These are phyloP conservation scores for Backusella australiensis DNA, from an alignment of 192 early-diverging fungal species.

Conservation along the genomic window DNA sequence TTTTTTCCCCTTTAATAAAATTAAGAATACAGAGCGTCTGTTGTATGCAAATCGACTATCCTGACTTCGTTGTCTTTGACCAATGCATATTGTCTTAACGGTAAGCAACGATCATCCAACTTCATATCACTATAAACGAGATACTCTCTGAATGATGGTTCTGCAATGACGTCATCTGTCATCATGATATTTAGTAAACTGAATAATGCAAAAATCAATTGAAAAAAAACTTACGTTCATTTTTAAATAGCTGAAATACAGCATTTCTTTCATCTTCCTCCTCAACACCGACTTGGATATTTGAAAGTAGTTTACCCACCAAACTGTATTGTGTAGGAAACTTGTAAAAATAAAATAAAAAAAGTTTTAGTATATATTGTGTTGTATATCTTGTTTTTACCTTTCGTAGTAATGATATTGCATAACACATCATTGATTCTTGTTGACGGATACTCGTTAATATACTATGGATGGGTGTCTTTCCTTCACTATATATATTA, in stretches of 20 bases:
- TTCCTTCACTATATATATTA: conserved; percentile 19
- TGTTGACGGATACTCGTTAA: conserved; percentile 37
- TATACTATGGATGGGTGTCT: conserved; percentile 32
- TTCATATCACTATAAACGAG: conserved; percentile 38
- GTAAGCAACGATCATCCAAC: conserved; percentile 8
- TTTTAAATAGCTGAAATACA: conserved; percentile 57
- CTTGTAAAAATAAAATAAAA: conserved; percentile 24
- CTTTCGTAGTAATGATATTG: conserved; percentile 54
- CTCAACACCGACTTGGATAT: conserved; percentile 41
- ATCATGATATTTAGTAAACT: background rate
- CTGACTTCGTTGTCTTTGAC: conserved; percentile 48
- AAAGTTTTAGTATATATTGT: background rate
- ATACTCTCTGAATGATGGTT: conserved; percentile 58
- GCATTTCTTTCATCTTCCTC: conserved; percentile 51
- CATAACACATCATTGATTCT: conserved; percentile 48
- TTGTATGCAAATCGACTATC: conserved; percentile 38
- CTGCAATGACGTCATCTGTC: conserved; percentile 44
- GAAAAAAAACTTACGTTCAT: conserved; percentile 43
- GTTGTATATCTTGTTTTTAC: conserved; percentile 22
- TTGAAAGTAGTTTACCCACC: conserved; percentile 50
- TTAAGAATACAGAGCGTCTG: conserved; percentile 29
- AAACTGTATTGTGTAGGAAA: conserved; percentile 59
- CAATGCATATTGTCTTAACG: conserved; percentile 45
- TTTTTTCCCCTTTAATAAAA: background rate
- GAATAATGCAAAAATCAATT: too few species aligned